A percentile compares a stretch with the other conserved stretches of the same genome.
These are phyloP conservation scores for Viola odorata DNA, from an alignment of 345 rosid genomes.

Conservation along the genomic window DNA sequence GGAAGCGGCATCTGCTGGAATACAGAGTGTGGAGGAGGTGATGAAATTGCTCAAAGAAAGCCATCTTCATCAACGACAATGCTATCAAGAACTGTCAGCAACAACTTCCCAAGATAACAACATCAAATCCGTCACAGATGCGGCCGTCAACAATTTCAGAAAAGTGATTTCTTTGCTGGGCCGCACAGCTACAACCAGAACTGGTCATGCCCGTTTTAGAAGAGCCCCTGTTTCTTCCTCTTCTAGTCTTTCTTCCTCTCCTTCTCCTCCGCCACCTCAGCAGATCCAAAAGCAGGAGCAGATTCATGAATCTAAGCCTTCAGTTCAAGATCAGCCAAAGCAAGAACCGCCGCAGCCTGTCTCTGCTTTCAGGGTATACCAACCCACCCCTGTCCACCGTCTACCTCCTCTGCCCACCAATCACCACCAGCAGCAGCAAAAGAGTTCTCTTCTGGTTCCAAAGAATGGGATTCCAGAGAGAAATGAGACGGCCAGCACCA, in stretches of 20 bases:
- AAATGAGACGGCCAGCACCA: conserved; percentile 34
- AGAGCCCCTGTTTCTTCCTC: conserved; percentile 33
- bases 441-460: conserved; percentile 18
- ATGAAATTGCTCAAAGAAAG: conserved; percentile 43
- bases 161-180: conserved; percentile 68
- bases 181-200: conserved; percentile 47
- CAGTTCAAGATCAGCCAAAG: conserved; percentile 9
- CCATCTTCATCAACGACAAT: conserved; percentile 22
- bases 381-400: conserved; percentile 61
- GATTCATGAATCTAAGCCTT: conserved; percentile 13
- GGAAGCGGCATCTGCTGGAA: conserved; percentile 77
- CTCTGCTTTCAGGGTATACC: conserved; percentile 65
- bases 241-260: neutral
- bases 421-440: conserved; percentile 23
- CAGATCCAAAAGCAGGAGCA: conserved; percentile 15
- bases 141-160: conserved; percentile 65
- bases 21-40: conserved; percentile 73
- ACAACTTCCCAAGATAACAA: conserved; percentile 23
- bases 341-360: conserved; percentile 26
- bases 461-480: conserved; percentile 32
- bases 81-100: conserved; percentile 10
- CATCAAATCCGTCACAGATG: conserved; percentile 59
- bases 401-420: conserved; percentile 70
- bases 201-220: conserved; percentile 92
- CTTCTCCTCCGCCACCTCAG: neutral